A percentile compares a stretch with the other conserved stretches of the same genome.
These are phyloP conservation scores for Aspergillus sp. DNA, from an alignment of 2,329 filamentous ascomycete genomes.

Conservation along the genomic window DNA sequence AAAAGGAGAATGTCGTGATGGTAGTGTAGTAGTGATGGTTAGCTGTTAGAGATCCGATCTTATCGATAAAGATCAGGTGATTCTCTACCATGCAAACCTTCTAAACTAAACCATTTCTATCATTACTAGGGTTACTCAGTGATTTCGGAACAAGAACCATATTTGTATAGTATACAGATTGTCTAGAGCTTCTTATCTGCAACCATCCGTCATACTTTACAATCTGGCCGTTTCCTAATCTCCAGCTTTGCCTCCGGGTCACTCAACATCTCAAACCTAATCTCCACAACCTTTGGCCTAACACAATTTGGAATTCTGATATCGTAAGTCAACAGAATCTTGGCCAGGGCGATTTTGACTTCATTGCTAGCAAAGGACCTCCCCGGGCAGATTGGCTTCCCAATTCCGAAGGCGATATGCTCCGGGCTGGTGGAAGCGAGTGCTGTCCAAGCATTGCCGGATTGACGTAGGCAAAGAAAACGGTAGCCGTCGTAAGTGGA, in stretches of 20 bases:
- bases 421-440: not conserved
- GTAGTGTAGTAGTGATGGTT: not conserved
- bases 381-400: slow-evolving; percentile 21
- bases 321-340: slow-evolving; percentile 21
- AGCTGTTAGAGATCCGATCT: slow-evolving; percentile 12
- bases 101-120: not conserved
- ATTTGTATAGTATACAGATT: too few relatives aligned
- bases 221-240: slow-evolving; percentile 5
- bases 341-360: slow-evolving; percentile 20
- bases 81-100: not conserved
- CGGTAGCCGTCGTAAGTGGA: slow-evolving; percentile 2
- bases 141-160: too few relatives aligned
- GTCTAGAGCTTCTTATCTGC: too few relatives aligned
- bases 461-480: slow-evolving; percentile 1
- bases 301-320: not conserved
- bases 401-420: slow-evolving; percentile 19
- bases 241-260: slow-evolving; percentile 3
- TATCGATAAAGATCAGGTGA: slow-evolving; percentile 22
- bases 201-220: not conserved
- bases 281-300: not conserved
- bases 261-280: slow-evolving; percentile 4
- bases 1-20: slow-evolving; percentile 3
- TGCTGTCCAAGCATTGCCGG: not conserved
- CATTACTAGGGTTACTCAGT: too few relatives aligned
- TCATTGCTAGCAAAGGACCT: slow-evolving; percentile 21